These are phyloP conservation scores for Penicillium sp. DNA, from an alignment of 2,329 filamentous ascomycete species.

Conservation along the genomic window DNA sequence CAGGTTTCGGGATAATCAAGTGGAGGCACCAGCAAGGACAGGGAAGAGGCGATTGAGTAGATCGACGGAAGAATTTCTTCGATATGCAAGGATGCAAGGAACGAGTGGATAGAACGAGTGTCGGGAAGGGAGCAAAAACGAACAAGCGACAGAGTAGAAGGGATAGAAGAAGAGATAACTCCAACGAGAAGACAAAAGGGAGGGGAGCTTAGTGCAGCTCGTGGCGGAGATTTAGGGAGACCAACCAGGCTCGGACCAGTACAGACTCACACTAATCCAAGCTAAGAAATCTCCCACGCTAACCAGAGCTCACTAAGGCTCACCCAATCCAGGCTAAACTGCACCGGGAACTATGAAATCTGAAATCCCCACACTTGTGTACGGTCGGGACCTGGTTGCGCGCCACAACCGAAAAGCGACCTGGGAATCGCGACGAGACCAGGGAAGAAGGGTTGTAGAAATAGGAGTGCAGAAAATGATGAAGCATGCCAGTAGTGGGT, in stretches of 20 bases:
- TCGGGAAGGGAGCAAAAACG: background rate
- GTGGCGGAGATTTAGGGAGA: conserved; percentile 11
- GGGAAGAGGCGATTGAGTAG: background rate
- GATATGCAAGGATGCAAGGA: background rate
- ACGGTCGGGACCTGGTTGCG: conserved; percentile 10
- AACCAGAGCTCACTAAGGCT: background rate
- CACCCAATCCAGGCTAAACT: background rate
- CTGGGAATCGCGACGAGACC: background rate
- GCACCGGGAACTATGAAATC: background rate
- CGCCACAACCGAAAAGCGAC: conserved; percentile 15
- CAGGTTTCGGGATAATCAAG: conserved; percentile 14
- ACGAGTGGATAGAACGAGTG: background rate
- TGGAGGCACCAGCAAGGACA: background rate
- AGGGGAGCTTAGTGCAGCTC: conserved; percentile 4
- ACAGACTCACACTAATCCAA: background rate
- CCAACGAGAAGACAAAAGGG: conserved; percentile 7
- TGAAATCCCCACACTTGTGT: background rate
- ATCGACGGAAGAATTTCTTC: background rate
- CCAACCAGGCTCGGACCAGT: conserved; percentile 1
- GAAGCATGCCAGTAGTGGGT: background rate
- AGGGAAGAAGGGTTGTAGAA: background rate
- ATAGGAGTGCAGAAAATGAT: background rate
- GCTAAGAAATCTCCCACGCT: background rate
- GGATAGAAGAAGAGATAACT: background rate
- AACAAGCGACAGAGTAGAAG: background rate